phyloP scores from a whole-genome alignment of 805 yeast species.

The Barnettozyma vustinii region DNA sequence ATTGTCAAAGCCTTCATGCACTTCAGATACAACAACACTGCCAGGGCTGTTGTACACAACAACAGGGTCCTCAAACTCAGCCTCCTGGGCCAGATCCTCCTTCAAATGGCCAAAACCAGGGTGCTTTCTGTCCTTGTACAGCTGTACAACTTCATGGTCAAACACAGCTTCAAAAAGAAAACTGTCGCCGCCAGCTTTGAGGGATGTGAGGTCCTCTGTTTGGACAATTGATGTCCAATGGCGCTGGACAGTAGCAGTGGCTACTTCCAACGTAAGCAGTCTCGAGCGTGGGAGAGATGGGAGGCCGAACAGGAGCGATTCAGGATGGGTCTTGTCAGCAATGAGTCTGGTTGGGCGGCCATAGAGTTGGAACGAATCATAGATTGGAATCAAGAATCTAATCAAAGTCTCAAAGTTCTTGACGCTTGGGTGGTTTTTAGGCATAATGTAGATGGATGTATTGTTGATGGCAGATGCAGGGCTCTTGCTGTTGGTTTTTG shows the following conservation, averaged over 20 bases:
- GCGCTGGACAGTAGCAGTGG: constrained; percentile 11
- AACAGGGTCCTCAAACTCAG: constrained; percentile 8
- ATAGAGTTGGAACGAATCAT: constrained; percentile 65
- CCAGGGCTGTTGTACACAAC: constrained; percentile 2
- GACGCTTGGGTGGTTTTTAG: constrained; percentile 68
- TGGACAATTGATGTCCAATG: constrained; percentile 14
- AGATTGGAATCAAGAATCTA: constrained; percentile 59
- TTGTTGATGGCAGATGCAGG: constrained; percentile 3
- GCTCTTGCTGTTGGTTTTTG: constrained; percentile 9
- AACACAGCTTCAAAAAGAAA: constrained; percentile 8
- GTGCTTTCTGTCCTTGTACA: constrained; percentile 3
- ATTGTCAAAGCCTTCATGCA: background rate
- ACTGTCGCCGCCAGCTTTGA: background rate
- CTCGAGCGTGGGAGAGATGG: constrained; percentile 70
- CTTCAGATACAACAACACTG: background rate
- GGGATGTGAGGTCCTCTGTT: background rate
- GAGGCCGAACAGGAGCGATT: constrained; percentile 66
- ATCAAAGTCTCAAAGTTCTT: constrained; percentile 68
- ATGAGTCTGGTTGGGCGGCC: constrained; percentile 72
- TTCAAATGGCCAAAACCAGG: constrained; percentile 16
- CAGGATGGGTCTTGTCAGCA: constrained; percentile 63
- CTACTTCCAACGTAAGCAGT: constrained; percentile 33
- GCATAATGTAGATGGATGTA: constrained; percentile 48
- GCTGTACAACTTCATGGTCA: constrained; percentile 1
- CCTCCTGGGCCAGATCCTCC: constrained; percentile 2